Evolutionary conservation across 495 filamentous ascomycete genomes (phyloP), one percentile per base, ranked within the genome.

Genomic region (Penicillium atrosanguineum): DNA sequence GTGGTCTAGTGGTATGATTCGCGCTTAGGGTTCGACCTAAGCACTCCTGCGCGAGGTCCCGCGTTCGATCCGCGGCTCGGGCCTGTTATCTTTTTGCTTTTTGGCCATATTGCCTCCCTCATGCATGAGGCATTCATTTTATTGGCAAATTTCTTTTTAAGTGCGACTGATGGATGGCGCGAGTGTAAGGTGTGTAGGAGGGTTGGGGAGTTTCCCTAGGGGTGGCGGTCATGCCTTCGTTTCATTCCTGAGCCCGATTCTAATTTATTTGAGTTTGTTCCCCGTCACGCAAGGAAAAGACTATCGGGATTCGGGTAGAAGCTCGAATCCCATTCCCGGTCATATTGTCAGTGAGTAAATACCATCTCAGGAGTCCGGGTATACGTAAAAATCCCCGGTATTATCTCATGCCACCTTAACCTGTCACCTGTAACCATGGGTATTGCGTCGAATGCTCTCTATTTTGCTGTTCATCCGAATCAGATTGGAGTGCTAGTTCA

Each of bases 1-100:
- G 61, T 71, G 64, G 68, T 71, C 64, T 71, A 70, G 67, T 71
- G 70, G 70, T 73, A 73, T 73, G 67, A 73, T 74, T 74, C 71
- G 69, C 69, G 69, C 70, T 73, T 71, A 72, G 71, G 68, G 68
- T 34, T 28, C 14, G 6, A 40, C 38, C 38, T 40, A 40, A 40
- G 38, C 38, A 40, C 38, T 40, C 38, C 38, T 40, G 38, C 38
- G 38, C 38, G 38, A 40, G 38, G 38, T 40, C 38, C 38, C 38
- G 38, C 38, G 38, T 40, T 40, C 38, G 38, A 40, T 40, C 38
- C 38, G 38, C 38, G 38, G 38, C 38, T 40, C 38, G 38, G 38
- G 38, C 38, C 38, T 40, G 38, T 40, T 40, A 16, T 19, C 16
- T 40, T 40, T 40, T 40, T 40, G 38, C 38, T 40, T 40, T 7